phyloP scores from a whole-genome alignment of 306 rosid species.

The Malus domestica region ASM211411v1 NC_041795.1:29332001-29332500 shows the following conservation, averaged over 20 bases:
- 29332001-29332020: no score
- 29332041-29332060: no score
- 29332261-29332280: not conserved
- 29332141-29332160: not conserved
- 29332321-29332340: conserved; percentile 20
- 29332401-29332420: not conserved
- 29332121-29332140: not conserved
- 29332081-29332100: accelerated
- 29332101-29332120: not conserved
- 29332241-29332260: not conserved
- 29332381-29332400: conserved; percentile 14
- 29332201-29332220: not conserved
- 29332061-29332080: no score
- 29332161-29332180: not conserved
- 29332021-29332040: no score
- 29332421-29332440: not conserved
- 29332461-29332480: not conserved
- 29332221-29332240: not conserved
- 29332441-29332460: not conserved
- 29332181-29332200: not conserved
- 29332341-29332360: conserved; percentile 20
- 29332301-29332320: conserved; percentile 29
- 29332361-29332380: conserved; percentile 35
- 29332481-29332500: not conserved
- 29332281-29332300: not conserved